Base-by-base conservation (phyloP, 306 rosid species). In the Gleditsia sinensis region DNA sequence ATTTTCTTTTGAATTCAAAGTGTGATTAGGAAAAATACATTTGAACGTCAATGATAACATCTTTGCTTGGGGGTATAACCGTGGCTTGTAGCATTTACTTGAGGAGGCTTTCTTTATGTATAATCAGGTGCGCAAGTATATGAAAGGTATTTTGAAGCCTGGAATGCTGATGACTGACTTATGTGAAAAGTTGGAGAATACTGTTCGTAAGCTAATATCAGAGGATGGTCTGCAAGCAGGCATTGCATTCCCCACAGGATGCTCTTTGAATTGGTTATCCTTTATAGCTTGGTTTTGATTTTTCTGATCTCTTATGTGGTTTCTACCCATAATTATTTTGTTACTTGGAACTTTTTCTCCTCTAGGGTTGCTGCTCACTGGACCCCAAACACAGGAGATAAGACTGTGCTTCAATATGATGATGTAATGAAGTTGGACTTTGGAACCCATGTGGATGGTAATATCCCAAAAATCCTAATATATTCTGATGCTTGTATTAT, bases 311-410 rank as follows among this genome's bases (percentile, higher is more conserved):
- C 23, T 16, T 53, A 68, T 37, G 19, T 27, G 54, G 57, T 27
- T 58, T 43, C 34, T 69, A 17, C 57, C 9, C 1, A 20, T 49
- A 42, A 49, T 68, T 71, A 19, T 57, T 23, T 71, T 75, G 71
- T 71, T 72, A 54, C 17, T 65, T 51, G 71, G 8, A 62, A 13
- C 51, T 77, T 58, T 74, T 59, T 55, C 10, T 40, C 67, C 10
- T 67, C 27, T 67, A 94, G 98, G 98, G 97, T 94, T 76, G 98
- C 97, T 80, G 98, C 98, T 74, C 98, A 91, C 71, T 94, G 98
- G 98, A 94, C 98, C 64, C 98, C 98, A 50, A 94, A 94, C 72
- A 24, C 96, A 0, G 98, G 96, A 68, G 98, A 94, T 79, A 90
- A 90, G 83, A 91, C 98, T 12, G 82, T 94, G 54, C 98, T 94